Conservation (phyloP, 2,329 filamentous ascomycete genomes). For the Tolypocladium paradoxum region DNA sequence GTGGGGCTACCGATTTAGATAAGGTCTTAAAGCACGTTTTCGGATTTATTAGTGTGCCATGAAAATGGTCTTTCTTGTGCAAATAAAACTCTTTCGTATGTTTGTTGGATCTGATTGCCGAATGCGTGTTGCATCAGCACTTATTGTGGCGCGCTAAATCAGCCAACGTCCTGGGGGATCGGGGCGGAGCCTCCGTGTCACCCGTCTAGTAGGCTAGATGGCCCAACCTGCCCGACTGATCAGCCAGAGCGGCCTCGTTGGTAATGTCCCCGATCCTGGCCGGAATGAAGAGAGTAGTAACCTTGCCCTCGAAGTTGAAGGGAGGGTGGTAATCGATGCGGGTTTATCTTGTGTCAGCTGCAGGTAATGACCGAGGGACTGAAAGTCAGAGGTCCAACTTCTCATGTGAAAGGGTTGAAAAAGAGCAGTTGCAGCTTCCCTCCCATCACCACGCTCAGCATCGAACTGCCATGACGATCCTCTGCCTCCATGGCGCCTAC, state of each 20-base stretch:
- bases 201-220: no score
- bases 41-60: no score
- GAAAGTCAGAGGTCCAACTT: neutral
- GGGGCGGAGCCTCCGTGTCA: neutral
- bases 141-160: neutral
- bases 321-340: no score
- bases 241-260: no score
- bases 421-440: neutral
- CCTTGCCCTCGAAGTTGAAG: no score
- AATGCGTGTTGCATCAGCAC: neutral
- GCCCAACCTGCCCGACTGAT: no score
- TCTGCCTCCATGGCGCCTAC: slow-evolving; percentile 48
- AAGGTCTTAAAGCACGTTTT: neutral
- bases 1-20: neutral
- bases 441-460: neutral
- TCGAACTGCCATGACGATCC: slow-evolving; percentile 37
- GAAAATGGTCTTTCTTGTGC: no score
- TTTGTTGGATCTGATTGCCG: no score
- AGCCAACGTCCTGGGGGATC: neutral
- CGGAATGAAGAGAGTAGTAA: no score
- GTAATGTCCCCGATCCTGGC: no score
- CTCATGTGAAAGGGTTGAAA: neutral
- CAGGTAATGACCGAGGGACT: neutral
- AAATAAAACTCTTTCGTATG: no score
- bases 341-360: no score